Percentiles rank a stretch among this genome's conserved stretches.
Conservation (phyloP, 768 basidiomycete species). For the Rickenella mellea region DNA sequence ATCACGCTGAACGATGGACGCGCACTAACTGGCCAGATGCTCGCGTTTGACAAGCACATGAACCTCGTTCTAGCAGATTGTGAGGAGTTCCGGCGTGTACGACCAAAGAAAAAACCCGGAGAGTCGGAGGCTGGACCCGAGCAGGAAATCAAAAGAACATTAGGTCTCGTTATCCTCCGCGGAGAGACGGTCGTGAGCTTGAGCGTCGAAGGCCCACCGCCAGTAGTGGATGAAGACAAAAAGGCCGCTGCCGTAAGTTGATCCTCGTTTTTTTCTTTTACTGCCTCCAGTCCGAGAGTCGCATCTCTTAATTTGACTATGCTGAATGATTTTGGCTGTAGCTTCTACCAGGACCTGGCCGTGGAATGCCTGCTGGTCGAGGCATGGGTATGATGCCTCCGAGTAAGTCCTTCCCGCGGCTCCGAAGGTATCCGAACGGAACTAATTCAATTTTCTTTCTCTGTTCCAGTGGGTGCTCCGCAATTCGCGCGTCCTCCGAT, state of each 20-base stretch:
- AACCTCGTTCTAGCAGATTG: constrained; percentile 97
- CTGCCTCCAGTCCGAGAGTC: neutral
- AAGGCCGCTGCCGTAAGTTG: constrained; percentile 54
- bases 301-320: constrained; percentile 1
- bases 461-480: constrained; percentile 45
- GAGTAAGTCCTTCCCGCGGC: constrained; percentile 36
- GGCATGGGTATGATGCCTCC: constrained; percentile 95
- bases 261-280: constrained; percentile 3
- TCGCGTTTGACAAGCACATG: constrained; percentile 99
- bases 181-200: constrained; percentile 96
- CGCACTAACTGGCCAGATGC: constrained; percentile 93
- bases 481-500: constrained; percentile 61
- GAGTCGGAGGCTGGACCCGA: constrained; percentile 61
- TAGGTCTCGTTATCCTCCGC: constrained; percentile 94
- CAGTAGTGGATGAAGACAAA: constrained; percentile 83
- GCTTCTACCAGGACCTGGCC: constrained; percentile 85
- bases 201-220: constrained; percentile 92
- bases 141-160: constrained; percentile 92
- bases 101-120: constrained; percentile 86
- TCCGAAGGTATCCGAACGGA: neutral
- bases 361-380: constrained; percentile 92
- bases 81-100: constrained; percentile 91
- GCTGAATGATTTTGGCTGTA: constrained; percentile 19
- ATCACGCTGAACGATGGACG: constrained; percentile 97
- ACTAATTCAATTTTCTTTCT: constrained; percentile 2